Evolutionary conservation across 352 stramenopile genomes (phyloP).

Genomic region (Phytophthora pisi): DNA sequence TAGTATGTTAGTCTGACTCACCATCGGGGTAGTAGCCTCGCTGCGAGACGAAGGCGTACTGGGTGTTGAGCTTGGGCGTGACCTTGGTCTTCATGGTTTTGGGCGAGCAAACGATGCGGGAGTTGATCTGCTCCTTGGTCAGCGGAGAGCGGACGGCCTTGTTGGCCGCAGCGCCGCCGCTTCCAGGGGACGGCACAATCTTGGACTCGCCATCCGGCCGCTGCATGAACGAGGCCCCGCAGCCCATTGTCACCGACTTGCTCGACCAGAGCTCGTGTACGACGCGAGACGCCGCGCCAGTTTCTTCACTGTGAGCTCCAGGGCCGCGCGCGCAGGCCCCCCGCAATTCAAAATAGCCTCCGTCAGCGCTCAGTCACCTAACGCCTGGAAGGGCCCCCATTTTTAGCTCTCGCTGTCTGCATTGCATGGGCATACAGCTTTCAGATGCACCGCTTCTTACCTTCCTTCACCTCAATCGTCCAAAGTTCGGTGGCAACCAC

Average conservation of each 20-base stretch:
- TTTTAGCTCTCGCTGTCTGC: constrained; percentile 13
- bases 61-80: constrained; percentile 65
- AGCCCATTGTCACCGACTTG: constrained; percentile 52
- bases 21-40: constrained; percentile 94
- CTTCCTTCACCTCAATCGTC: background rate
- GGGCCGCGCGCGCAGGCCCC: background rate
- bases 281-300: background rate
- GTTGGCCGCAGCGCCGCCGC: constrained; percentile 1
- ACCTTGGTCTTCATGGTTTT: constrained; percentile 69
- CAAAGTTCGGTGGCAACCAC: background rate
- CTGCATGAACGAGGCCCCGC: constrained; percentile 66
- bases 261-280: constrained; percentile 6
- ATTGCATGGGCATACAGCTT: background rate
- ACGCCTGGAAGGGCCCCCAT: constrained; percentile 8
- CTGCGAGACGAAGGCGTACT: constrained; percentile 94
- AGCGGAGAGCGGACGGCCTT: constrained; percentile 69
- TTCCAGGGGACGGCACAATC: constrained; percentile 36
- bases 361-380: background rate
- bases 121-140: constrained; percentile 87
- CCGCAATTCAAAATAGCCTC: constrained; percentile 17
- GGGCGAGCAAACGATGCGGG: constrained; percentile 80
- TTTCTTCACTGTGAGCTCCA: constrained; percentile 23
- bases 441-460: background rate
- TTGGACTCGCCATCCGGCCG: constrained; percentile 52
- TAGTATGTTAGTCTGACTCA: constrained; percentile 16